Base-by-base conservation (phyloP, 305 asterid genomes). In the Withania somnifera region DNA sequence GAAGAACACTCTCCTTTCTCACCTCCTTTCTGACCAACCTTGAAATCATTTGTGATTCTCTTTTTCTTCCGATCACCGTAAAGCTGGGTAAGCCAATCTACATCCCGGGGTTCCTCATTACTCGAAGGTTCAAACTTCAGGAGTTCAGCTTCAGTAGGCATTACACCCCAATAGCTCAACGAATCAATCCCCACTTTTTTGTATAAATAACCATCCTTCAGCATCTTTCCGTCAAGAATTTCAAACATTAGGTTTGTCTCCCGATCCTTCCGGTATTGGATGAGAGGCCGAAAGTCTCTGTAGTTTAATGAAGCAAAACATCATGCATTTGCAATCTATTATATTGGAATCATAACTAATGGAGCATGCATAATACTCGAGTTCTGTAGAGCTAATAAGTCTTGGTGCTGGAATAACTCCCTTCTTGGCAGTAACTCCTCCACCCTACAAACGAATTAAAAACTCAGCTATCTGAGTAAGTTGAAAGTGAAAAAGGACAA, bases 261-360 rank as follows among this genome's bases (percentile, higher is more conserved):
- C 77, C 97, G 98, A 85, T 97, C 99, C 69, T 94, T 91, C 50
- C 99, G 94, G 82, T 22, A 17, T 75, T 91, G 95, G 84, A 97
- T 93, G 84, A 93, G 93, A 84, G 99, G 97, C 64, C 96, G 99
- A 84, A 92, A 97, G 90, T 94, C 98, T 82, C 99, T 97, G 82
- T 64, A 88, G 68, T 77, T 68, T 13, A 81, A 71, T 52, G 82
- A 53, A 40, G 73, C 26, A 40, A 78, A 67, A 85, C 71, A 14
- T 75, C 64, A 85, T 4, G 80, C 66, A 87, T 84, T 28, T 56
- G 61, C 50, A 61, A 76, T 67, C 54, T 40, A 82, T 9, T 19
- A 66, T 82, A 79, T 28, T 76, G 24, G 51, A 77, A 63, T 78
- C 3, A 75, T 34, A n/a, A 83, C 22, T 79, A 82, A 47, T 77